Conservation (phyloP, 2,329 filamentous ascomycete species). For the Sclerotinia trifoliorum region DNA sequence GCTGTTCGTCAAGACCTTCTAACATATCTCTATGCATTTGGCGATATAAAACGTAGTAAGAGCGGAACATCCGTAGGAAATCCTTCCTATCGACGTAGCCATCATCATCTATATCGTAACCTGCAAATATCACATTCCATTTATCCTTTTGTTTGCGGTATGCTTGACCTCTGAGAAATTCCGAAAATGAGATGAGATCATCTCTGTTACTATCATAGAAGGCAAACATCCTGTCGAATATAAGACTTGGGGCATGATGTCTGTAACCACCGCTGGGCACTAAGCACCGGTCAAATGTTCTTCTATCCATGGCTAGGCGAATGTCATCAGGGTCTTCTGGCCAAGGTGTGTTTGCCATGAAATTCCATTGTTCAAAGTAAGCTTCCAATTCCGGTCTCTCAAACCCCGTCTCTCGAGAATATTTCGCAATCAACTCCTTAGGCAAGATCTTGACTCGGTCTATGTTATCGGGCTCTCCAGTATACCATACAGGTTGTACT, state of each 20-base stretch:
- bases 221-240: conserved; percentile 94
- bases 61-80: conserved; percentile 86
- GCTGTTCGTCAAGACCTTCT: conserved; percentile 73
- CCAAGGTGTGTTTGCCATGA: conserved; percentile 85
- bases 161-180: conserved; percentile 82
- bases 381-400: conserved; percentile 88
- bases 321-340: conserved; percentile 75
- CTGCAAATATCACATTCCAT: conserved; percentile 73
- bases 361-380: conserved; percentile 95
- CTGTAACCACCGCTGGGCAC: conserved; percentile 79
- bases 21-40: conserved; percentile 85
- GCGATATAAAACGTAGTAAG: conserved; percentile 87
- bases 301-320: conserved; percentile 81
- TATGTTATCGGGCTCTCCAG: conserved; percentile 71
- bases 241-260: conserved; percentile 77
- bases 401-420: conserved; percentile 71
- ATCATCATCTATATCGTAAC: conserved; percentile 87
- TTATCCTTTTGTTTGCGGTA: conserved; percentile 67
- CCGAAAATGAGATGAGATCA: conserved; percentile 84
- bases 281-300: conserved; percentile 88
- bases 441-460: conserved; percentile 63
- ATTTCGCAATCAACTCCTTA: conserved; percentile 62
- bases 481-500: conserved; percentile 81
- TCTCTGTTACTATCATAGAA: conserved; percentile 94
- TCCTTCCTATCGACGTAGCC: conserved; percentile 83